These are phyloP conservation scores for Vaccinium vitisidaea DNA, from an alignment of 148 eudicot species.

Conservation along the genomic window DNA sequence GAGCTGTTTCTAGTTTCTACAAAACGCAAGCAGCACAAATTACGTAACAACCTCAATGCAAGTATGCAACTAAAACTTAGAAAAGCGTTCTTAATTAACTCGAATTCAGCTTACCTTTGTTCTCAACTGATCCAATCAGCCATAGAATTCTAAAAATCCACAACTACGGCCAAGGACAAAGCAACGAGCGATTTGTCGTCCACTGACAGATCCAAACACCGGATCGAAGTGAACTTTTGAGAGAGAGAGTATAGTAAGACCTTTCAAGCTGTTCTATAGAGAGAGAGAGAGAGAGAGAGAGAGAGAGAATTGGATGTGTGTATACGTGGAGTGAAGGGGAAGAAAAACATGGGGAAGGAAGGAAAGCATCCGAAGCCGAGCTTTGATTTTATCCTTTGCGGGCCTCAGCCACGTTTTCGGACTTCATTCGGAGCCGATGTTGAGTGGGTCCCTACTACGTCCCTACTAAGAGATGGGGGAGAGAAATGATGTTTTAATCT, in stretches of 20 bases:
- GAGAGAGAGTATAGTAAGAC: neutral
- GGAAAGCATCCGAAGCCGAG: neutral
- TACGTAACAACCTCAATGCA: neutral
- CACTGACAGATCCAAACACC: neutral
- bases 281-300: conserved; percentile 4
- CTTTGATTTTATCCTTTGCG: neutral
- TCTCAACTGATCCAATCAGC: neutral
- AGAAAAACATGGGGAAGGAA: neutral
- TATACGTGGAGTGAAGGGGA: neutral
- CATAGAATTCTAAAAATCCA: neutral
- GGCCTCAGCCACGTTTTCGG: neutral
- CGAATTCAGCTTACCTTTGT: conserved; percentile 10
- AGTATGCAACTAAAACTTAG: neutral
- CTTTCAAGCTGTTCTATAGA: neutral
- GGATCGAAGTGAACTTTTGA: neutral
- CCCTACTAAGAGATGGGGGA: neutral
- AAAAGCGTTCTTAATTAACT: neutral
- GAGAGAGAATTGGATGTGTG: neutral
- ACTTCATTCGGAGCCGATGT: neutral
- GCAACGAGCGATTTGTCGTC: neutral
- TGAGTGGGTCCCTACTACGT: neutral
- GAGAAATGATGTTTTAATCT: no score
- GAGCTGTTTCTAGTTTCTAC: neutral
- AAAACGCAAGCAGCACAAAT: neutral
- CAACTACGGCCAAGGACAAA: neutral